Percentiles rank a stretch among this genome's conserved stretches.
Conservation (phyloP, 768 basidiomycete species). For the Pulveroboletus sp. region DNA sequence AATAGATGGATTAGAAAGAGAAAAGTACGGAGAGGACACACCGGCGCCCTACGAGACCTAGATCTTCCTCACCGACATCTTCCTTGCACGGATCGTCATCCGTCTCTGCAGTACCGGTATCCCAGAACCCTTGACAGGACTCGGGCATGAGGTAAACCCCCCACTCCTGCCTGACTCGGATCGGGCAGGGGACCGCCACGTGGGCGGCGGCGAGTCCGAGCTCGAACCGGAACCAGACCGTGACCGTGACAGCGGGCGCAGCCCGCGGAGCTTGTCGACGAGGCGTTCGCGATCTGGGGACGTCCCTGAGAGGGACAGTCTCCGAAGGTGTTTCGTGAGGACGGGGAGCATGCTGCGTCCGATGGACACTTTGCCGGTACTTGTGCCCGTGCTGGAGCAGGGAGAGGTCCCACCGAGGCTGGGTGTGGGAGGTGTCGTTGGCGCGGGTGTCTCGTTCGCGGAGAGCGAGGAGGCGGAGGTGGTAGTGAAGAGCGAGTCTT, state of each 20-base stretch:
- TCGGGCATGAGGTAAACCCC: slow-evolving; percentile 11
- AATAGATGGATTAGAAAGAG: background rate
- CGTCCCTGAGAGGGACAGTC: slow-evolving; percentile 19
- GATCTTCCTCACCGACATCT: slow-evolving; percentile 17
- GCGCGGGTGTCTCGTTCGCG: slow-evolving; percentile 18
- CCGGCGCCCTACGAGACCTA: background rate
- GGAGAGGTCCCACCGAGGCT: slow-evolving; percentile 2
- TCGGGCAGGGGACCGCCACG: slow-evolving; percentile 18
- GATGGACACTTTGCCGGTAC: slow-evolving; percentile 6
- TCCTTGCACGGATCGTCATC: slow-evolving; percentile 27
- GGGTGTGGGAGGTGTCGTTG: slow-evolving; percentile 28
- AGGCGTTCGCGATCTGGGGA: slow-evolving; percentile 24
- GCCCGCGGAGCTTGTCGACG: slow-evolving; percentile 21
- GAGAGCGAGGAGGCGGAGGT: slow-evolving; percentile 24
- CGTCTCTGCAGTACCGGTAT: slow-evolving; percentile 28
- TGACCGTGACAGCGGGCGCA: slow-evolving; percentile 18
- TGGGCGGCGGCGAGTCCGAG: slow-evolving; percentile 9
- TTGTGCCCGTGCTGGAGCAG: background rate
- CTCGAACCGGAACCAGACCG: slow-evolving; percentile 2
- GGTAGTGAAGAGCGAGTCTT: slow-evolving; percentile 28
- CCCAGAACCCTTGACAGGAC: slow-evolving; percentile 25
- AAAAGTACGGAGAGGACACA: background rate
- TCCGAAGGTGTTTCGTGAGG: slow-evolving; percentile 22
- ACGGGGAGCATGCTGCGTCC: slow-evolving; percentile 31
- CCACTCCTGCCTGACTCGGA: slow-evolving; percentile 19